Evolutionary conservation across 345 rosid genomes (phyloP), one percentile per base, ranked within the genome.

Genomic region (Carallia brachiata): DNA sequence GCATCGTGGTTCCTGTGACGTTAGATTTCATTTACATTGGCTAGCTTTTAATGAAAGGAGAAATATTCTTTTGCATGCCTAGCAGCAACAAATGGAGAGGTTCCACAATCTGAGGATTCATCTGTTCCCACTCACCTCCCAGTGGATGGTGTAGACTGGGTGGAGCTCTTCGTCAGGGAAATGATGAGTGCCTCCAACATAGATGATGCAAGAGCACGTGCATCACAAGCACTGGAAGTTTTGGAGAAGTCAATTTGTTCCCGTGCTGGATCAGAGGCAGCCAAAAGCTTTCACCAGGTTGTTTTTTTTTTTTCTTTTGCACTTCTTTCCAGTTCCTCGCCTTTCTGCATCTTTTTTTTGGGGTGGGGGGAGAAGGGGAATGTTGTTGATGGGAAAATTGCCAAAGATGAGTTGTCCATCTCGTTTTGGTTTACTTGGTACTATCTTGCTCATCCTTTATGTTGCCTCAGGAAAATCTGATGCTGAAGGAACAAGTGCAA

Each of bases 121-220:
- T 66, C 80, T 27, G 75, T 77, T 13, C 63, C 76, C 56, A 58
- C 80, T 28, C 74, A 67, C 52, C 63, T 84, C 52, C 77, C 82
- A 71, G 55, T 76, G 71, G 90, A 85, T 72, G 95, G 92, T 50
- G 77, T 70, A 6, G 97, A 89, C 53, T 91, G 97, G 97, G 95
- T 89, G 34, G 92, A 91, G 77, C 85, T 89, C 53, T 91, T 89
- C 75, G 91, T 89, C 7, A 83, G 85, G 70, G 92, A 91, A 80
- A 91, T 91, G 90, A 79, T 55, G 80, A 84, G 84, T 73, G 87
- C 95, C 55, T 82, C 95, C 15, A 78, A 89, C 62, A 81, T 89
- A 76, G 91, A 89, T 75, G 89, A 89, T 73, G 97, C 97, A 7
- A 84, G 86, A 86, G 76, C 78, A 56, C 97, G 97, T 70, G 97